Evolutionary conservation across 306 rosid species (phyloP), one percentile per base, ranked within the genome.

Genomic region (Glycine tomentella): DNA sequence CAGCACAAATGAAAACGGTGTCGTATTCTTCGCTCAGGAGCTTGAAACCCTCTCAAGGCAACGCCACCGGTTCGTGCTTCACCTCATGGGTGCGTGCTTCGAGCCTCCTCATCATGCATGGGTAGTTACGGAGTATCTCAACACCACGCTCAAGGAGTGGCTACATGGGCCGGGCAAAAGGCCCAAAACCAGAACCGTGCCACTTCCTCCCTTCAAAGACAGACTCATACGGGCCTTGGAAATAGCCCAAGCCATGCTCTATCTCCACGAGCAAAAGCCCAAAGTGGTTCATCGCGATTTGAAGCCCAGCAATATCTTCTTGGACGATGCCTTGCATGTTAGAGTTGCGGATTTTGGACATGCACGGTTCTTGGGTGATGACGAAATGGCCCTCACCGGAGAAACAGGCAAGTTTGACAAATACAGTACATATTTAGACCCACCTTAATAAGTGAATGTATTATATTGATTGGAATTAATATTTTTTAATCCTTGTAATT

Each of bases 301-400:
- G 44, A 93, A 93, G 84, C 97, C 95, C 52, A 89, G 84, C 59
- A 93, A 91, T 69, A 85, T 91, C 16, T 90, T 95, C 57, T 68
- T 94, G 83, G 95, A 92, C 45, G 80, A 90, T 59, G 86, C 80
- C 13, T 20, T 83, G 69, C 99, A 90, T 55, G 87, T 90, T 10
- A 84, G 97, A 52, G 88, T 92, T 1, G 97, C 90, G 0, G 93
- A 95, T 83, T 92, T 94, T 72, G 97, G 97, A 16, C 92, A 92
- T 66, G 97, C 98, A 10, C 85, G 97, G 5, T 92, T 92, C 89
- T 86, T 94, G 80, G 63, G 9, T 2, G 93, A 92, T 20, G 78
- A 64, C 2, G 84, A 87, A 81, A 77, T 87, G 90, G 90, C 90
- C 25, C 90, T 87, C 63, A 87, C 90, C 0, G 87, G 90, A 9